A percentile compares a stretch with the other conserved stretches of the same genome.
Conservation (phyloP, 345 rosid genomes). For the Psidium guajava region DNA sequence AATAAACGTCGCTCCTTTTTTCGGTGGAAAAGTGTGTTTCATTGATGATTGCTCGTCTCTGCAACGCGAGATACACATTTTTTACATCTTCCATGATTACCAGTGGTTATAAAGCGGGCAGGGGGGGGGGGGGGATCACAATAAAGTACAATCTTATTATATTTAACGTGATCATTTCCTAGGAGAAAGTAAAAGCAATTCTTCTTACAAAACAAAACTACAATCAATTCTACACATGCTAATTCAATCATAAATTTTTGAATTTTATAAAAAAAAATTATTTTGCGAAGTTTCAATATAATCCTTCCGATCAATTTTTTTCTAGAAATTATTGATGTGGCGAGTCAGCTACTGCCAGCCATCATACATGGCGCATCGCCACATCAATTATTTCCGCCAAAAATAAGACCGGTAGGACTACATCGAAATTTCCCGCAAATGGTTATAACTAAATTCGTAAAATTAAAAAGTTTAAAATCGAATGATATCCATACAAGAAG, state of each 20-base stretch:
- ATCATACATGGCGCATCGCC: neutral
- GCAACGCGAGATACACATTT: neutral
- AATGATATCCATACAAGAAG: neutral
- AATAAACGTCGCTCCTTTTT: neutral
- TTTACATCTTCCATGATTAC: neutral
- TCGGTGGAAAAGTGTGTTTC: neutral
- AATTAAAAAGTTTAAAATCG: neutral
- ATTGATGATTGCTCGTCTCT: neutral
- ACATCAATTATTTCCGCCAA: fast-evolving
- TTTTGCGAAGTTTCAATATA: fast-evolving
- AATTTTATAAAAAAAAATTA: fast-evolving
- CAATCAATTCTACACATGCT: neutral
- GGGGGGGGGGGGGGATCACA: neutral
- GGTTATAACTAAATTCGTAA: neutral
- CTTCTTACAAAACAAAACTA: neutral
- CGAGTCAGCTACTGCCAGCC: too few relatives aligned
- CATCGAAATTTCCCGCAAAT: neutral
- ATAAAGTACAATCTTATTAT: neutral
- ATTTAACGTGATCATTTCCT: neutral
- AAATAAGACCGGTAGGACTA: fast-evolving
- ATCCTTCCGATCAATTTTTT: neutral
- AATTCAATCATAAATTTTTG: neutral
- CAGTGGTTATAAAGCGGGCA: too few relatives aligned
- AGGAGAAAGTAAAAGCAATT: neutral
- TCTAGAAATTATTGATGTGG: neutral